These are phyloP conservation scores for Aschersonia sp. DNA, from an alignment of 2,329 filamentous ascomycete species.

Conservation along the genomic window DNA sequence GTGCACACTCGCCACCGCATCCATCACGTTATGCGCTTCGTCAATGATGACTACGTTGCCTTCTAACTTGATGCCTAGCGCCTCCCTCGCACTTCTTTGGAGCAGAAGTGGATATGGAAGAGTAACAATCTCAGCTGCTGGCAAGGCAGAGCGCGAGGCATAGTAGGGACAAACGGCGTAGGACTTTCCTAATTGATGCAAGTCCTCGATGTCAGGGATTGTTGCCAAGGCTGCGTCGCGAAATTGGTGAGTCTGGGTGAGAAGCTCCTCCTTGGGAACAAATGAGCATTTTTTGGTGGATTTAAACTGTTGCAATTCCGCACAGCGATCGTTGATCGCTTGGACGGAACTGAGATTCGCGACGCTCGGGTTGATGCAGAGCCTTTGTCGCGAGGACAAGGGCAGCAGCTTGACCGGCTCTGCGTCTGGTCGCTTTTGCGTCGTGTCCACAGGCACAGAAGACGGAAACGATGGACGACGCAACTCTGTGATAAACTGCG, in stretches of 20 bases:
- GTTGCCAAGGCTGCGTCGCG: constrained; percentile 72
- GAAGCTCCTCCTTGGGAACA: constrained; percentile 63
- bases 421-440: constrained; percentile 10
- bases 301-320: constrained; percentile 70
- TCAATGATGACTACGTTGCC: constrained; percentile 89
- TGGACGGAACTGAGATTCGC: constrained; percentile 52
- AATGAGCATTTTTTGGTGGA: constrained; percentile 51
- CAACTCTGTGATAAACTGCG: constrained; percentile 75
- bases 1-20: constrained; percentile 78
- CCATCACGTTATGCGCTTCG: constrained; percentile 96
- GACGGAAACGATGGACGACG: constrained; percentile 64
- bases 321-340: constrained; percentile 85
- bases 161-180: constrained; percentile 89
- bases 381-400: constrained; percentile 71
- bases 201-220: constrained; percentile 85
- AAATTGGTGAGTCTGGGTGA: constrained; percentile 61
- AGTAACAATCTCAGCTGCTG: constrained; percentile 76
- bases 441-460: constrained; percentile 38
- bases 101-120: constrained; percentile 83
- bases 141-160: constrained; percentile 74
- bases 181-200: constrained; percentile 61
- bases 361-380: constrained; percentile 82
- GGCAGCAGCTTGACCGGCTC: constrained; percentile 61
- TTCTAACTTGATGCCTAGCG: constrained; percentile 72
- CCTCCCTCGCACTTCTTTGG: constrained; percentile 75